Base-by-base conservation (phyloP, 805 yeast species). In the Ogataea zsoltii region DNA sequence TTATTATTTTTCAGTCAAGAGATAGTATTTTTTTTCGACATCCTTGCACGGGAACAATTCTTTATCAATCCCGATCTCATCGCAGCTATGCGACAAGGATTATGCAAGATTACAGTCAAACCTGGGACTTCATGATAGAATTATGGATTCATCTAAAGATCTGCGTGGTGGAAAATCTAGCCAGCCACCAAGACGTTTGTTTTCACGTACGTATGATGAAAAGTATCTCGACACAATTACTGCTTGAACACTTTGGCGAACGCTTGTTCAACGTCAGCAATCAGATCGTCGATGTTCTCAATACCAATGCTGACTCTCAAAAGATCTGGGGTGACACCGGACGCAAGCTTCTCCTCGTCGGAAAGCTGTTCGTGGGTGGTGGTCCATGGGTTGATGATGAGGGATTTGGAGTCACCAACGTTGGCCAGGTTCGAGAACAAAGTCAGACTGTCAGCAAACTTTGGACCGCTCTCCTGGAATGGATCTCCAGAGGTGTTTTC, bases 401-500 rank as follows among this genome's bases (percentile, higher is more conserved):
- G 77, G 36, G 98, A 88, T 74, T 92, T 94, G 41, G 92, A 83
- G 63, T 92, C 99, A 64, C 99, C 99, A 48, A 92, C 97, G 61
- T 92, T 92, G 40, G 99, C 98, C 64, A 94, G 80, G 72, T 90
- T 88, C 26, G 96, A 85, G 45, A 96, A 95, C 46, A 94, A 70
- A 68, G 88, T 80, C 68, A 94, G 79, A 57, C 70, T 72, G 68
- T 91, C 96, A 49, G 88, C 96, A 49, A 90, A 88, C 57, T 75
- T 77, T 44, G 92, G 91, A 57, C 96, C 89, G 33, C 91, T 80
- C 54, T 82, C 85, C 57, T 80, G 65, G 72, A 86, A 88, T 51
- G 82, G 84, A 55, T 79, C 79, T 31, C 71, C 79, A 7, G 72
- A 68, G 33, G 68, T 63, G 23, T 63, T 60, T n/a, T 62, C 65